Conservation (phyloP, 2,329 filamentous ascomycete species). For the Geosmithia morbida region DNA sequence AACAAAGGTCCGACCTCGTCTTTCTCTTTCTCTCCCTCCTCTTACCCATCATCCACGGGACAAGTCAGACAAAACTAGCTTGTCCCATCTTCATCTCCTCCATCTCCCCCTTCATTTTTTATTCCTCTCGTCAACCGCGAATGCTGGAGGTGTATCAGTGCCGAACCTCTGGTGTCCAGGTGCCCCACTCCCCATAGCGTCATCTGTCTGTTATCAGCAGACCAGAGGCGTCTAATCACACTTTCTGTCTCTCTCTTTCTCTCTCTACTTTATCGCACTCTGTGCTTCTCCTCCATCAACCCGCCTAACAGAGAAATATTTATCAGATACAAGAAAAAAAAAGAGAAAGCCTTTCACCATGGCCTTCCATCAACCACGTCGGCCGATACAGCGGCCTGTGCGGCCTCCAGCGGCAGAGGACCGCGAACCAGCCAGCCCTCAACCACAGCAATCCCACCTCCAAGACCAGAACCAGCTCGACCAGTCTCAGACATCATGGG, state of each 20-base stretch:
- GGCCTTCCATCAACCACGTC: slow-evolving; percentile 47
- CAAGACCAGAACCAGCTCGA: slow-evolving; percentile 29
- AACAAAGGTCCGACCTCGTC: not conserved
- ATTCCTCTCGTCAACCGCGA: not conserved
- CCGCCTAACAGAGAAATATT: no score
- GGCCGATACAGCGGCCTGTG: slow-evolving; percentile 31
- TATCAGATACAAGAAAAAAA: not conserved
- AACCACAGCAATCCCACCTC: slow-evolving; percentile 8
- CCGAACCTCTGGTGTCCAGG: not conserved
- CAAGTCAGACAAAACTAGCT: not conserved
- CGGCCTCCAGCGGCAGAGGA: slow-evolving; percentile 24
- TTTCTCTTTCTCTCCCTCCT: not conserved
- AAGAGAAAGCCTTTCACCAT: slow-evolving; percentile 16
- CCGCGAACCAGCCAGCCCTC: slow-evolving; percentile 13
- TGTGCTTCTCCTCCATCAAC: no score
- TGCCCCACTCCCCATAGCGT: slow-evolving; percentile 1
- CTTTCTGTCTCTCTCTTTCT: not conserved
- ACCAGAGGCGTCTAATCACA: not conserved
- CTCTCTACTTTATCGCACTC: not conserved
- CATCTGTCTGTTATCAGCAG: slow-evolving; percentile 2
- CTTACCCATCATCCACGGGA: not conserved
- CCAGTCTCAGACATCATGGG: slow-evolving; percentile 76
- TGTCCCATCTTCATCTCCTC: not conserved
- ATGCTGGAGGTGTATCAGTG: not conserved
- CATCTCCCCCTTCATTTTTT: not conserved